Evolutionary conservation across 2,329 filamentous ascomycete genomes (phyloP).

Genomic region (Fusarium sarcochroum): DNA sequence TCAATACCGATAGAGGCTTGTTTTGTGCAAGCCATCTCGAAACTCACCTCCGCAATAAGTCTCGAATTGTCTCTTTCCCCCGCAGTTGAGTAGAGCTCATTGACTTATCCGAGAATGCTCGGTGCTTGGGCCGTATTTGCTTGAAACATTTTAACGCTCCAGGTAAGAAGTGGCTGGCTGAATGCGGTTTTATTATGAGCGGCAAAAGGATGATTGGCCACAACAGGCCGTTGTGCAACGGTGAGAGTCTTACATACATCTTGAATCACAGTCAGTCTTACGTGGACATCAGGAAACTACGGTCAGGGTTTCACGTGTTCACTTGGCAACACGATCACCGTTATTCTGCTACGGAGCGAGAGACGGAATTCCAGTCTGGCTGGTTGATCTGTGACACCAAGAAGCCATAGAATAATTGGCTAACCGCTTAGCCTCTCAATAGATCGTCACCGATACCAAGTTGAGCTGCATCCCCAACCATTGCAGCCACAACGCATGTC

Average conservation of each 20-base stretch:
- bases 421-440: background rate
- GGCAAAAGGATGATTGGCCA: background rate
- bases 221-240: background rate
- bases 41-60: slow-evolving; percentile 10
- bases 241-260: slow-evolving; percentile 1
- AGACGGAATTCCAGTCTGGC: background rate
- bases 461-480: slow-evolving; percentile 1
- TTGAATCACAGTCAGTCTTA: slow-evolving; percentile 3
- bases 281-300: background rate
- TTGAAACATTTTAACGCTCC: background rate
- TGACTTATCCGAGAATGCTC: background rate
- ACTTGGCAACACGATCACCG: no score
- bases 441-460: no score
- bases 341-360: no score
- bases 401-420: background rate
- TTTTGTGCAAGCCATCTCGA: background rate
- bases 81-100: background rate
- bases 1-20: background rate
- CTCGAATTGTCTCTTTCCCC: slow-evolving; percentile 1
- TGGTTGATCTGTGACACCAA: background rate
- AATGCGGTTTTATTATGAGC: background rate
- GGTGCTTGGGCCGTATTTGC: background rate
- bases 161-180: slow-evolving; percentile 13
- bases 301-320: background rate
- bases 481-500: slow-evolving; percentile 15